Evolutionary conservation across 176 grass and related monocot species (phyloP).

Genomic region (Calamus simplicifolius): DNA sequence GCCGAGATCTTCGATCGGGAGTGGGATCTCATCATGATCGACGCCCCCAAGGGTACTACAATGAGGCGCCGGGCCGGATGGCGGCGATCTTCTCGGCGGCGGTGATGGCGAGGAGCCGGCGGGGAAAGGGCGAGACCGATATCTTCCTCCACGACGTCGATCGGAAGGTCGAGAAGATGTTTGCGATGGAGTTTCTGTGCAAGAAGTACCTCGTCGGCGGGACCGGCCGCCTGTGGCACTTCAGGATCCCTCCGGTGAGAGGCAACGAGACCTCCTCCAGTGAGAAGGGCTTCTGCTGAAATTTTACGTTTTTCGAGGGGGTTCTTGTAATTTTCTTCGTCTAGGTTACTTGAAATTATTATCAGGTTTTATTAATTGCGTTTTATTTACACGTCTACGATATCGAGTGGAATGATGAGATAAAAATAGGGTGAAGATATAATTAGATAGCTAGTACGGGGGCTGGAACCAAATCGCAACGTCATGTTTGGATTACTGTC

Average conservation of each 20-base stretch:
- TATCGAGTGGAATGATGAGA: no score
- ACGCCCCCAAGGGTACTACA: slow-evolving; percentile 65
- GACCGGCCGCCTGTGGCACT: slow-evolving; percentile 58
- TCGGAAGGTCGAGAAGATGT: slow-evolving; percentile 52
- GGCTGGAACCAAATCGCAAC: no score
- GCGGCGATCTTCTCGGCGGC: slow-evolving; percentile 62
- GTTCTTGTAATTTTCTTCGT: no score
- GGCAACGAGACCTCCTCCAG: not conserved
- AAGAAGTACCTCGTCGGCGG: slow-evolving; percentile 25
- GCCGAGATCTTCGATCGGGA: slow-evolving; percentile 48
- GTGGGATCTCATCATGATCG: slow-evolving; percentile 80
- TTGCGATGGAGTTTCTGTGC: slow-evolving; percentile 71
- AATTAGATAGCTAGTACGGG: no score
- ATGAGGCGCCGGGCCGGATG: slow-evolving; percentile 66
- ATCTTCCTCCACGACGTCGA: slow-evolving; percentile 78
- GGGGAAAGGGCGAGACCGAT: slow-evolving; percentile 47
- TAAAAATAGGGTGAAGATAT: no score
- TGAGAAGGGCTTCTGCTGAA: slow-evolving; percentile 1
- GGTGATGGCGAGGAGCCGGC: slow-evolving; percentile 35
- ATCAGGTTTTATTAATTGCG: no score
- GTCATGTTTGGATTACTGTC: no score
- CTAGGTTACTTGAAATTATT: no score
- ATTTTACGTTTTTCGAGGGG: not conserved
- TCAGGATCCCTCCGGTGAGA: slow-evolving; percentile 25
- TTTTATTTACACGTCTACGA: no score